These are phyloP conservation scores for Talaromyces wortmannii DNA, from an alignment of 495 filamentous ascomycete species.

Conservation along the genomic window DNA sequence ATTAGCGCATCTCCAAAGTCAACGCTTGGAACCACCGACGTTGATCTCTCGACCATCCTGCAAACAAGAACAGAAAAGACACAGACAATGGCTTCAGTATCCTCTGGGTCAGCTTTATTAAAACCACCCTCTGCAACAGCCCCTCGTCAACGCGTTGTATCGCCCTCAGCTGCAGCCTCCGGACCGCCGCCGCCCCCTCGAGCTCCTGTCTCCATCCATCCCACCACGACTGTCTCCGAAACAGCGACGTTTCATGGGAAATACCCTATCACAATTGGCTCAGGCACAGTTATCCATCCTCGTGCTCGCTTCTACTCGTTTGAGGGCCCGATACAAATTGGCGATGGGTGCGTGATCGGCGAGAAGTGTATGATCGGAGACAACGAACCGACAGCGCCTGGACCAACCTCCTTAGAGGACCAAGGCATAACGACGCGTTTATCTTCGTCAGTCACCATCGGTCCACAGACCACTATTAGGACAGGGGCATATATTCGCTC, in stretches of 20 bases:
- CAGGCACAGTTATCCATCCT: slow-evolving; percentile 76
- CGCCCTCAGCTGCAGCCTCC: slow-evolving; percentile 15
- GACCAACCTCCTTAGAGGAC: background rate
- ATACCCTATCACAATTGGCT: slow-evolving; percentile 62
- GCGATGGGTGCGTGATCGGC: slow-evolving; percentile 65
- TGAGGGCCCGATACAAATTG: slow-evolving; percentile 64
- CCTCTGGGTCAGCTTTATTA: slow-evolving; percentile 6
- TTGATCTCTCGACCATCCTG: no score
- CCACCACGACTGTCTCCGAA: slow-evolving; percentile 67
- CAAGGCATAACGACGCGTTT: slow-evolving; percentile 19
- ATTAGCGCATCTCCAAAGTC: no score
- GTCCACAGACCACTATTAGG: slow-evolving; percentile 20
- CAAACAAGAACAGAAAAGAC: no score
- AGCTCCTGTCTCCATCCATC: slow-evolving; percentile 64
- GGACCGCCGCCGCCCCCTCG: slow-evolving; percentile 12
- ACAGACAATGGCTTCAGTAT: no score
- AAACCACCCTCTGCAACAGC: slow-evolving; percentile 14
- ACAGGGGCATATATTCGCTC: slow-evolving; percentile 32
- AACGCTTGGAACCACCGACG: no score
- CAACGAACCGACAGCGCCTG: slow-evolving; percentile 21
- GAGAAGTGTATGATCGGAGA: slow-evolving; percentile 62
- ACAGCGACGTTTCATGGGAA: slow-evolving; percentile 66
- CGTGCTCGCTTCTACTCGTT: slow-evolving; percentile 63
- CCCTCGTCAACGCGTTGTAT: slow-evolving; percentile 14
- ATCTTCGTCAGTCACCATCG: slow-evolving; percentile 29